phyloP scores from a whole-genome alignment of 768 basidiomycete species.

The Mycena chlorophos region DNA sequence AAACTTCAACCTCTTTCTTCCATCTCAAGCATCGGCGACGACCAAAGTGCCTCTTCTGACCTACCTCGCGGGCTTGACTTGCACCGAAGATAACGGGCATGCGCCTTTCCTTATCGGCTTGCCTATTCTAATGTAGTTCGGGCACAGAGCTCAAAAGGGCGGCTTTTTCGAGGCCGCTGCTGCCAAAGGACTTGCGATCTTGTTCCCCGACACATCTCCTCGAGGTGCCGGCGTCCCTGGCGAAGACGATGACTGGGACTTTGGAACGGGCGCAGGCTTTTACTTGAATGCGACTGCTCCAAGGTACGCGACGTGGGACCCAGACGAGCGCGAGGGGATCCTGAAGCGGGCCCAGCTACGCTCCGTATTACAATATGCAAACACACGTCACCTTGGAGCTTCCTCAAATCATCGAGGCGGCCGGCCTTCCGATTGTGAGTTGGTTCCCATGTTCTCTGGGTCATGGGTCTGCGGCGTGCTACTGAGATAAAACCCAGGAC shows the following conservation, averaged over 20 bases:
- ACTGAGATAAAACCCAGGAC: constrained; percentile 54
- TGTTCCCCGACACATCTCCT: constrained; percentile 96
- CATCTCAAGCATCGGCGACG: constrained; percentile 50
- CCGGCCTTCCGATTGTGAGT: constrained; percentile 76
- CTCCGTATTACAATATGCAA: constrained; percentile 80
- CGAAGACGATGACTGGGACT: constrained; percentile 84
- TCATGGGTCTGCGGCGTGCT: not conserved
- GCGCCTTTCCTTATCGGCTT: constrained; percentile 19
- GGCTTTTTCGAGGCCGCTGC: constrained; percentile 85
- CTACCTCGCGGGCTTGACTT: constrained; percentile 87
- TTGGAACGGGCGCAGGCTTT: constrained; percentile 95
- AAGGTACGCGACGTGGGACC: constrained; percentile 50
- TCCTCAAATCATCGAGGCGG: constrained; percentile 71
- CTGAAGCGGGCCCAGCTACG: not conserved
- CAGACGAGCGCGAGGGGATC: not conserved
- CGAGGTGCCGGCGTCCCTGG: constrained; percentile 85
- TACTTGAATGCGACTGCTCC: constrained; percentile 88
- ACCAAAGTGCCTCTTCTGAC: constrained; percentile 66
- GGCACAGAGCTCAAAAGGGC: constrained; percentile 86
- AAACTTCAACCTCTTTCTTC: constrained; percentile 88
- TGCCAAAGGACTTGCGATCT: constrained; percentile 80
- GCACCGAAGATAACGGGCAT: constrained; percentile 92
- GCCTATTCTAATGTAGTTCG: not conserved
- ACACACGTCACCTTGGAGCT: constrained; percentile 83
- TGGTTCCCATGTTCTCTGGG: not conserved